Percentiles rank a stretch among this genome's conserved stretches.
These are phyloP conservation scores for Asterophora parasitica DNA, from an alignment of 768 basidiomycete genomes.

Conservation along the genomic window DNA sequence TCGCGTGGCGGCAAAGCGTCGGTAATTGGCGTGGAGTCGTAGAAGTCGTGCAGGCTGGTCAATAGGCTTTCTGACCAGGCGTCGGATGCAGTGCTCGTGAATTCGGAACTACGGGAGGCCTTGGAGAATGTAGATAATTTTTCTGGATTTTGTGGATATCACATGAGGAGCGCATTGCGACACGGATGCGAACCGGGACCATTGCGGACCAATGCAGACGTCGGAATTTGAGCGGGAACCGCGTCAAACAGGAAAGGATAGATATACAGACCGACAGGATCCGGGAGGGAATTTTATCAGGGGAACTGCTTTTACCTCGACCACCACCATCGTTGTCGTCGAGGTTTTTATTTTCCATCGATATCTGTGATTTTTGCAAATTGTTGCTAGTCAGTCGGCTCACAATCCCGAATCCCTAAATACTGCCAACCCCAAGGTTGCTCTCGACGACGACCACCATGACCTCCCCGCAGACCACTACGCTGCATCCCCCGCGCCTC, in stretches of 20 bases:
- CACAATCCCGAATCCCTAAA: constrained; percentile 10
- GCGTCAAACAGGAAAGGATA: background rate
- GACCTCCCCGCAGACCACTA: constrained; percentile 34
- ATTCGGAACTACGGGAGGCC: constrained; percentile 1
- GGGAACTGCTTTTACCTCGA: background rate
- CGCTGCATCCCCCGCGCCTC: constrained; percentile 69
- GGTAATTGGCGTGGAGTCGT: constrained; percentile 5
- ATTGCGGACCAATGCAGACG: no score
- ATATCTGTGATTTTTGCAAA: constrained; percentile 1
- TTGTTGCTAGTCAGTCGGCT: constrained; percentile 8
- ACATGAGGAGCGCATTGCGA: constrained; percentile 9
- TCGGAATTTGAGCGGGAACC: constrained; percentile 18
- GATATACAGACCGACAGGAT: background rate
- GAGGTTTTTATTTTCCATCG: constrained; percentile 7
- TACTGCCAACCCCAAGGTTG: constrained; percentile 2
- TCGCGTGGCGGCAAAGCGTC: background rate
- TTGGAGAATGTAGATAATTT: background rate
- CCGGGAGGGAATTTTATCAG: background rate
- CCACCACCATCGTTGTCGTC: background rate
- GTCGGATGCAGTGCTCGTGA: background rate
- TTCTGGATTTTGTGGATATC: constrained; percentile 1
- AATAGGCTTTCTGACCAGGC: background rate
- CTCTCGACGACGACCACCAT: constrained; percentile 32
- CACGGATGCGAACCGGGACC: background rate
- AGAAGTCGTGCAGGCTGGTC: background rate